Conservation (phyloP, 768 basidiomycete species). For the Leucosporidium creatinivorum region DNA sequence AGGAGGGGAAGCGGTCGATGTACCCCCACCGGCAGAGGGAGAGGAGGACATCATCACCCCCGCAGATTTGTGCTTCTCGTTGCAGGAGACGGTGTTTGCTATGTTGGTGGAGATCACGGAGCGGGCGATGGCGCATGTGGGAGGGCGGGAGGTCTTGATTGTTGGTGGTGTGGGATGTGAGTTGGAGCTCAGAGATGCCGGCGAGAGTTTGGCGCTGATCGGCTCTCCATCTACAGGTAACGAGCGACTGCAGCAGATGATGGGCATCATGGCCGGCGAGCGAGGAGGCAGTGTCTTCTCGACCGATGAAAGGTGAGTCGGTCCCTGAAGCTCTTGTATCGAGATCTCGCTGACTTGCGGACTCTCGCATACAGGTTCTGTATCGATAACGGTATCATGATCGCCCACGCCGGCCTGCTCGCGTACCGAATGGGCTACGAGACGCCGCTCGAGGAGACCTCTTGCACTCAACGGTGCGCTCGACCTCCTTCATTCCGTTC, state of each 20-base stretch:
- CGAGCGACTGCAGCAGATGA: slow-evolving; percentile 91
- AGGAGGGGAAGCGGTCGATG: slow-evolving; percentile 6
- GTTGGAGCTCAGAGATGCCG: slow-evolving; percentile 40
- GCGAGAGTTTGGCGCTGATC: background rate
- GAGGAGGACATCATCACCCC: slow-evolving; percentile 74
- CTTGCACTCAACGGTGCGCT: slow-evolving; percentile 78
- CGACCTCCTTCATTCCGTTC: background rate
- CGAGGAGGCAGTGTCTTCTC: slow-evolving; percentile 84
- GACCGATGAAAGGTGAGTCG: slow-evolving; percentile 78
- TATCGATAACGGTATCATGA: slow-evolving; percentile 99
- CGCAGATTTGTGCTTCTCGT: slow-evolving; percentile 91
- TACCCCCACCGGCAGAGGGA: slow-evolving; percentile 33
- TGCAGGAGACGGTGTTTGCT: slow-evolving; percentile 93
- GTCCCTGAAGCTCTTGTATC: background rate
- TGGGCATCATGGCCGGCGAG: slow-evolving; percentile 92
- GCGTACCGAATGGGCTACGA: slow-evolving; percentile 80
- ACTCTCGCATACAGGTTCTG: slow-evolving; percentile 64
- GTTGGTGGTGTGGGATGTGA: slow-evolving; percentile 99
- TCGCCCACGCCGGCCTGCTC: slow-evolving; percentile 91
- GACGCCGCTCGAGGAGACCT: slow-evolving; percentile 70
- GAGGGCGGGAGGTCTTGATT: slow-evolving; percentile 89
- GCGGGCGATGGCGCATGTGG: slow-evolving; percentile 97
- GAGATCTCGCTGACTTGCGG: too few relatives aligned
- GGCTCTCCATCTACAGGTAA: slow-evolving; percentile 55
- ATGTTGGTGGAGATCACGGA: slow-evolving; percentile 99